Evolutionary conservation across 75 land plant genomes (phyloP).

Genomic region (Cryptomeria japonica): DNA sequence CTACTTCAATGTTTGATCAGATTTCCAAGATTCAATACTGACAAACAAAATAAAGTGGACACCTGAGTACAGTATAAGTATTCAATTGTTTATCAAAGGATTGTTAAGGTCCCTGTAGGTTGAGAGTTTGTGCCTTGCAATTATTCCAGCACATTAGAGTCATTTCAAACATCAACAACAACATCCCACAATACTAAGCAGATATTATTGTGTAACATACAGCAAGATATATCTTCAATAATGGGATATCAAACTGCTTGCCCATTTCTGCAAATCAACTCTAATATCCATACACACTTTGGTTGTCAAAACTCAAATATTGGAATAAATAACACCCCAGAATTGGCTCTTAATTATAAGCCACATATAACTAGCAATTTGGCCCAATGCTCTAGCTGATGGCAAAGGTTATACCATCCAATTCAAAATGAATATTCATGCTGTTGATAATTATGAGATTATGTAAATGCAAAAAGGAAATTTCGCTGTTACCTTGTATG

Average conservation of each 20-base stretch:
- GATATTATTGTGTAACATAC: neutral
- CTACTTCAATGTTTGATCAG: neutral
- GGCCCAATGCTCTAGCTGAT: neutral
- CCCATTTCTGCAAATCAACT: neutral
- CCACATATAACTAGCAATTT: neutral
- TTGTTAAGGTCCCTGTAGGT: neutral
- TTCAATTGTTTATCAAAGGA: neutral
- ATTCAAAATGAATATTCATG: neutral
- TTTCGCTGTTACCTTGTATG: constrained; percentile 65
- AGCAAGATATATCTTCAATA: too few relatives aligned
- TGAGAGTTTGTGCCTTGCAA: neutral
- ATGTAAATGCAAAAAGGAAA: neutral
- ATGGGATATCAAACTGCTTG: neutral
- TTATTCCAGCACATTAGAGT: neutral
- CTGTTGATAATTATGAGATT: neutral
- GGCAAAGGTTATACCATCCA: neutral
- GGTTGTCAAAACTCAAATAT: neutral
- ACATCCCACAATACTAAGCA: neutral
- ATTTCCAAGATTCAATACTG: neutral
- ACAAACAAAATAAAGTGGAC: neutral
- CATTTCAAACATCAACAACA: neutral
- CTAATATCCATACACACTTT: neutral
- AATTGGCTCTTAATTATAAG: neutral
- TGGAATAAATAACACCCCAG: neutral
- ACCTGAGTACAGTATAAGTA: neutral